These are phyloP conservation scores for Puccinia novopanici DNA, from an alignment of 1,284 basidiomycete genomes.

Conservation along the genomic window DNA sequence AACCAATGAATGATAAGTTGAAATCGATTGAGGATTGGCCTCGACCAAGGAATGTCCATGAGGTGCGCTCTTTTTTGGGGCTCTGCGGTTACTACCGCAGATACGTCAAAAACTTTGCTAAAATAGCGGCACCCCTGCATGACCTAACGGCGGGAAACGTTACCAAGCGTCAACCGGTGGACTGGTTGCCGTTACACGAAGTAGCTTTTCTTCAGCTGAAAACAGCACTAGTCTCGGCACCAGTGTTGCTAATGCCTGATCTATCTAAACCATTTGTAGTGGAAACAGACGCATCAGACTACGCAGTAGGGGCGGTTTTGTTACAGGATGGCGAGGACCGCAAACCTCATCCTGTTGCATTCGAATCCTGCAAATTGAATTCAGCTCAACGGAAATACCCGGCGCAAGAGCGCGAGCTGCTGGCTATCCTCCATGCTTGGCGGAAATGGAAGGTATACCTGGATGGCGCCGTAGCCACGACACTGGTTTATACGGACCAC, in stretches of 20 bases:
- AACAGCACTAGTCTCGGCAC: neutral
- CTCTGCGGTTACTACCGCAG: conserved; percentile 61
- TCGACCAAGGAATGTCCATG: conserved; percentile 57
- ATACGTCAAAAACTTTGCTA: conserved; percentile 61
- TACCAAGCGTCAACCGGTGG: neutral
- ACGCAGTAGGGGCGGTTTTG: conserved; percentile 11
- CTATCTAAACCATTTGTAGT: neutral
- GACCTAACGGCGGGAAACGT: neutral
- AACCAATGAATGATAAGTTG: conserved; percentile 62
- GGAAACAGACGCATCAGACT: no score
- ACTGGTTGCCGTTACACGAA: conserved; percentile 4
- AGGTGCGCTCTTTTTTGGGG: conserved; percentile 60
- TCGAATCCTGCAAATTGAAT: conserved; percentile 41
- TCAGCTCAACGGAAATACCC: conserved; percentile 24
- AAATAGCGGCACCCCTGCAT: conserved; percentile 58
- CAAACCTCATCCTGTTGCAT: conserved; percentile 38
- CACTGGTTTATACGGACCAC: neutral
- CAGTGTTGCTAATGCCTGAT: neutral
- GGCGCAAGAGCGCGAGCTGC: conserved; percentile 6
- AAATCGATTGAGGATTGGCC: conserved; percentile 61
- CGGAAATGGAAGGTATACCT: no score
- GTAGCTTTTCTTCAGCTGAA: neutral
- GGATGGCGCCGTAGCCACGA: neutral
- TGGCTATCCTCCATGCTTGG: conserved; percentile 43
- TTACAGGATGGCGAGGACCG: conserved; percentile 12